Conservation (phyloP, 192 early-diverging fungal genomes). For the Coemansia sp. region DNA sequence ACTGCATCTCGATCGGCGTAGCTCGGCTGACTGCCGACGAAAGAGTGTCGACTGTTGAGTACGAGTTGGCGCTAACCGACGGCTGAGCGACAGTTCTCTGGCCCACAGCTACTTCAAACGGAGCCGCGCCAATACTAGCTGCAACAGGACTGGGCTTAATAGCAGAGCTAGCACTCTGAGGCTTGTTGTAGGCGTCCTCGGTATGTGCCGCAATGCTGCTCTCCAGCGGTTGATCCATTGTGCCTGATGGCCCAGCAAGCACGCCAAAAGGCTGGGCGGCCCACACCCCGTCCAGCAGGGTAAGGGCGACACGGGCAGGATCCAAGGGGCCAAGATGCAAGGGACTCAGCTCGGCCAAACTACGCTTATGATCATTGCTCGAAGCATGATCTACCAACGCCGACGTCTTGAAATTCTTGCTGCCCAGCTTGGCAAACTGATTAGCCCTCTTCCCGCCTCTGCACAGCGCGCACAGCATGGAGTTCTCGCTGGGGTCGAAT, state of each 20-base stretch:
- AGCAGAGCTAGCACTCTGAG: not conserved
- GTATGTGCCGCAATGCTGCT: not conserved
- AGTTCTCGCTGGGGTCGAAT: slow-evolving; percentile 32
- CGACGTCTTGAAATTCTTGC: slow-evolving; percentile 51
- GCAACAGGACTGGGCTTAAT: not conserved
- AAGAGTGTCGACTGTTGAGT: slow-evolving; percentile 26
- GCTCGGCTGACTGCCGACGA: slow-evolving; percentile 25
- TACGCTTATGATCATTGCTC: slow-evolving; percentile 49
- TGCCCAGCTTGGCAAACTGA: slow-evolving; percentile 50
- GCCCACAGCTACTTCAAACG: not conserved
- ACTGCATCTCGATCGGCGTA: slow-evolving; percentile 11
- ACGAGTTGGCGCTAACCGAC: slow-evolving; percentile 12
- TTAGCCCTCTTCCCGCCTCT: slow-evolving; percentile 35
- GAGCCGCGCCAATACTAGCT: not conserved
- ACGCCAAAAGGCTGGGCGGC: not conserved
- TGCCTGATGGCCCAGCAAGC: not conserved
- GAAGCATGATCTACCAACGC: slow-evolving; percentile 45
- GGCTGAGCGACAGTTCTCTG: slow-evolving; percentile 12
- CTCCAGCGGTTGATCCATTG: not conserved
- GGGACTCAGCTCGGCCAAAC: slow-evolving; percentile 13
- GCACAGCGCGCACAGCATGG: slow-evolving; percentile 49
- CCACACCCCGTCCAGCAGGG: slow-evolving; percentile 26
- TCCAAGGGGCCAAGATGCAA: not conserved
- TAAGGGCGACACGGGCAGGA: slow-evolving; percentile 4
- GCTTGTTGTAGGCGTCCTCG: not conserved